Percentiles rank a stretch among this genome's conserved stretches.
Conservation (phyloP, 768 basidiomycete genomes). For the Tremella fuciformis region DNA sequence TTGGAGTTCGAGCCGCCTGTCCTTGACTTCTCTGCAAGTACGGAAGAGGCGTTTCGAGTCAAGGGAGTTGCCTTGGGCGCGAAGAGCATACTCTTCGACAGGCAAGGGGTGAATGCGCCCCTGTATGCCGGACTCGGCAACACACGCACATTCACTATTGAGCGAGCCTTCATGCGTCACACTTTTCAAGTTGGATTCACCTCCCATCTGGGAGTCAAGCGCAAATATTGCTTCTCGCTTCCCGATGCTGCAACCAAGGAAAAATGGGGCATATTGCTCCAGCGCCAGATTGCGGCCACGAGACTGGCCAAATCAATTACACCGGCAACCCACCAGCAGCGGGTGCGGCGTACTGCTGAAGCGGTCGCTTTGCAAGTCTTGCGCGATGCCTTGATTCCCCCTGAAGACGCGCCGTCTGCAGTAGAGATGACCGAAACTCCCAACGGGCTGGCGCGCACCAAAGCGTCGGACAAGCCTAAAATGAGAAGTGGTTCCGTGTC, state of each 20-base stretch:
- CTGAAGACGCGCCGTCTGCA: background rate
- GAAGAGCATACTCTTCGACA: slow-evolving; percentile 77
- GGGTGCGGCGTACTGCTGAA: slow-evolving; percentile 64
- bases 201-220: slow-evolving; percentile 59
- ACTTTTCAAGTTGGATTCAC: slow-evolving; percentile 91
- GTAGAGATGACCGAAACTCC: background rate
- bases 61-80: slow-evolving; percentile 79
- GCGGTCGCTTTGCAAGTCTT: slow-evolving; percentile 76
- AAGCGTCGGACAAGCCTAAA: slow-evolving; percentile 17
- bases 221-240: slow-evolving; percentile 93
- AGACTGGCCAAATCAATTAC: slow-evolving; percentile 10
- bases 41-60: slow-evolving; percentile 83
- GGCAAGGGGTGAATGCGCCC: slow-evolving; percentile 73
- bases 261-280: slow-evolving; percentile 35
- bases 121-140: slow-evolving; percentile 77
- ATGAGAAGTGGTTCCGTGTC: slow-evolving; percentile 39
- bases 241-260: slow-evolving; percentile 72
- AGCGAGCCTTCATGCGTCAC: slow-evolving; percentile 84
- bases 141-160: slow-evolving; percentile 62
- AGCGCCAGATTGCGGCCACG: slow-evolving; percentile 28
- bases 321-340: slow-evolving; percentile 3
- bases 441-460: background rate
- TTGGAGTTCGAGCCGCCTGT: slow-evolving; percentile 81
- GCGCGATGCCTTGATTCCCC: slow-evolving; percentile 71
- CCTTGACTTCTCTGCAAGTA: slow-evolving; percentile 71